Percentiles rank a stretch among this genome's conserved stretches.
Conservation (phyloP, 208 protist genomes). For the Leishmania arabica region DNA sequence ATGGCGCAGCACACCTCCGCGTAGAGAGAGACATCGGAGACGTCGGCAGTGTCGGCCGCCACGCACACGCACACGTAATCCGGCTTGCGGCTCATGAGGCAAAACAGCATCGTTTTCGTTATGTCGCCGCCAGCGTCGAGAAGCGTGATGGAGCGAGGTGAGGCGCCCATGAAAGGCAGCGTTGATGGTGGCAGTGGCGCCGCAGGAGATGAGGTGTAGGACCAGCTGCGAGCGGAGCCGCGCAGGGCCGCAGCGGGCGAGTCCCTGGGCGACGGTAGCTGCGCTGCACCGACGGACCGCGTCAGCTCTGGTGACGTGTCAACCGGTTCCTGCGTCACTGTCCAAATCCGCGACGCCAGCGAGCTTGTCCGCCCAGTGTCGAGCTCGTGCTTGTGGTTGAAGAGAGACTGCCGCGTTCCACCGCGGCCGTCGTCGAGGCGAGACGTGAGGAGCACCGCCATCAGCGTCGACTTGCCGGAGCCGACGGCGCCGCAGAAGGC, state of each 20-base stretch:
- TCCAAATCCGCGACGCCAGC: slow-evolving; percentile 92
- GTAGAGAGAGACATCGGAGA: slow-evolving; percentile 66
- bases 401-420: slow-evolving; percentile 79
- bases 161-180: slow-evolving; percentile 24
- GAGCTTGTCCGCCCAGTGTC: slow-evolving; percentile 93
- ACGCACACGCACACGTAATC: slow-evolving; percentile 91
- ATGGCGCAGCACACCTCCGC: slow-evolving; percentile 93
- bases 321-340: slow-evolving; percentile 27
- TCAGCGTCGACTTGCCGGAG: slow-evolving; percentile 90
- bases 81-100: slow-evolving; percentile 91
- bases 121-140: slow-evolving; percentile 85
- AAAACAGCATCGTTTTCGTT: slow-evolving; percentile 86
- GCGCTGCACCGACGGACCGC: neutral
- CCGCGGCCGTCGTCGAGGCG: slow-evolving; percentile 84
- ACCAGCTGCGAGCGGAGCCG: neutral
- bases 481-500: slow-evolving; percentile 85
- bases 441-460: slow-evolving; percentile 69
- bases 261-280: neutral
- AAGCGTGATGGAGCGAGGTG: slow-evolving; percentile 45
- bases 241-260: neutral
- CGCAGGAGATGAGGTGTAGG: slow-evolving; percentile 4
- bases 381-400: slow-evolving; percentile 97
- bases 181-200: slow-evolving; percentile 9
- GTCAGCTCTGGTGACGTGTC: neutral
- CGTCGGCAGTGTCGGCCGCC: slow-evolving; percentile 42